phyloP scores from a whole-genome alignment of 371 early-diverging fungal genomes.

The Dichotomocladium elegans region DNA sequence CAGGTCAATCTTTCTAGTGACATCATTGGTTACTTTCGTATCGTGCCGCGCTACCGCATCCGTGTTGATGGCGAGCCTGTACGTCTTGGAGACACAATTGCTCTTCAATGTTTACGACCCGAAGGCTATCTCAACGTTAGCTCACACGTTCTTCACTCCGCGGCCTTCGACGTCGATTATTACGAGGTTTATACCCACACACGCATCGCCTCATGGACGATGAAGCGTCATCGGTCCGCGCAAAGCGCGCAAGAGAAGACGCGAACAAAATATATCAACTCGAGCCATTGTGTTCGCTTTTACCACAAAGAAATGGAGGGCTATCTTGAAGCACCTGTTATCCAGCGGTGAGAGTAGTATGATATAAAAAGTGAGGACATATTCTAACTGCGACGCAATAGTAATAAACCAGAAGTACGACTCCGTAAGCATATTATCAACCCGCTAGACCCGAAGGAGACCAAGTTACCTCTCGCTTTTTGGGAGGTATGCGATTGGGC shows the following conservation, averaged over 20 bases:
- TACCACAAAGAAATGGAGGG: constrained; percentile 58
- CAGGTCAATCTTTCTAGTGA: constrained; percentile 41
- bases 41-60: constrained; percentile 50
- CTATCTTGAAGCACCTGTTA: constrained; percentile 33
- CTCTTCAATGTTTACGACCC: constrained; percentile 48
- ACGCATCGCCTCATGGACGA: constrained; percentile 33
- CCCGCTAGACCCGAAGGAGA: constrained; percentile 55
- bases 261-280: constrained; percentile 24
- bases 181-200: constrained; percentile 34
- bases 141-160: constrained; percentile 10
- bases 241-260: constrained; percentile 11
- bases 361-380: neutral
- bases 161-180: constrained; percentile 14
- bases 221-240: constrained; percentile 20
- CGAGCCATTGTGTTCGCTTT: constrained; percentile 45
- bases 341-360: constrained; percentile 13
- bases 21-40: constrained; percentile 42
- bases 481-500: constrained; percentile 55
- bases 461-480: constrained; percentile 45
- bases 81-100: constrained; percentile 45
- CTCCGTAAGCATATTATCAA: constrained; percentile 45
- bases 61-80: constrained; percentile 56
- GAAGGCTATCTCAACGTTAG: constrained; percentile 47
- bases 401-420: constrained; percentile 17
- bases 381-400: too few relatives aligned